These are phyloP conservation scores for Agaricus subrufescens DNA, from an alignment of 768 basidiomycete species.

Conservation along the genomic window DNA sequence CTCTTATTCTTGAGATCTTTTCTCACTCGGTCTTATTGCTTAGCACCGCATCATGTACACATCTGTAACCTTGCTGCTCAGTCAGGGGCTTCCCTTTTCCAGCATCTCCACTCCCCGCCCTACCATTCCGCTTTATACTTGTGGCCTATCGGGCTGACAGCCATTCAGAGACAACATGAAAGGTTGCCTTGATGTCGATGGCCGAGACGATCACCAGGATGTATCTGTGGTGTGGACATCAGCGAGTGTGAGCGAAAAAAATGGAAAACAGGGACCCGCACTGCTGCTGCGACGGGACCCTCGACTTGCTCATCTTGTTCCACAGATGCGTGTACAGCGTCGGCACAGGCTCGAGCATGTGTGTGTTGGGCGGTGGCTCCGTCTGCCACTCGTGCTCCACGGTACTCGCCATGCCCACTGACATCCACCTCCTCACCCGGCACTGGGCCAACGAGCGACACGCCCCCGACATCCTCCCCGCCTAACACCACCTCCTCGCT, in stretches of 20 bases:
- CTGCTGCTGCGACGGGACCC: constrained; percentile 52
- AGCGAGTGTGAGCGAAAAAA: neutral
- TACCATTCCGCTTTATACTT: constrained; percentile 23
- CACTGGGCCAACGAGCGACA: constrained; percentile 87
- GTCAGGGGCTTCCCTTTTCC: constrained; percentile 87
- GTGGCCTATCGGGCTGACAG: no score
- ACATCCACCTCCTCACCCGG: constrained; percentile 60
- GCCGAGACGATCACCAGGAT: constrained; percentile 49
- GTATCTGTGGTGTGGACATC: constrained; percentile 34
- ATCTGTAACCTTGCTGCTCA: constrained; percentile 85
- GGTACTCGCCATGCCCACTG: constrained; percentile 31
- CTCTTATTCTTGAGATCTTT: neutral
- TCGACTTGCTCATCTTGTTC: constrained; percentile 48
- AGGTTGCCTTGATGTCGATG: constrained; percentile 45
- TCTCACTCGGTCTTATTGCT: neutral
- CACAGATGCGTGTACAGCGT: constrained; percentile 57
- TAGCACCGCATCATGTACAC: constrained; percentile 50
- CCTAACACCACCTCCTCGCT: constrained; percentile 64
- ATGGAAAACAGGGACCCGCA: constrained; percentile 19
- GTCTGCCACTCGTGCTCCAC: constrained; percentile 43
- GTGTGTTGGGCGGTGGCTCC: neutral
- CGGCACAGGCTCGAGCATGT: constrained; percentile 26
- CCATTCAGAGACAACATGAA: no score
- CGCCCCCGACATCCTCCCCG: constrained; percentile 73
- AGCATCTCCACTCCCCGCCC: constrained; percentile 62